Base-by-base conservation (phyloP, 768 basidiomycete species). In the Mycena galopus region DNA sequence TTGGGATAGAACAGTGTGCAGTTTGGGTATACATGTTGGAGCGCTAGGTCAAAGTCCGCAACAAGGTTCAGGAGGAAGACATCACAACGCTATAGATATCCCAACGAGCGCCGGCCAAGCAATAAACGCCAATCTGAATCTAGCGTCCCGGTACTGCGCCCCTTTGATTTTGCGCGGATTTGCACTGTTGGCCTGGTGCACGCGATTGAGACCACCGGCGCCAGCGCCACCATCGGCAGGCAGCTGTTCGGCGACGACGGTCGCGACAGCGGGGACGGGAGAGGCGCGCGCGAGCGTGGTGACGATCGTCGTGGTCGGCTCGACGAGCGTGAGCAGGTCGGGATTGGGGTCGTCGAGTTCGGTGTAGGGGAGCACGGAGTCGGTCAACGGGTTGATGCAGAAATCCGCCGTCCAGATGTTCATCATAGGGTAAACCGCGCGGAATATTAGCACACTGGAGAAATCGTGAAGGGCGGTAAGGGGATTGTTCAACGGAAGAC, bases 71-170 rank as follows among this genome's bases (percentile, higher is more conserved):
- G 44, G 30, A 29, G 5, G 50, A 50, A 25, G 32, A 70, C 21
- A 60, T 66, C 55, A 90, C 58, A 89, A 75, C 6, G 89, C 88
- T 86, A 91, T 86, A 39, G 87, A 85, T 55, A 90, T 79, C 2
- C 90, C 91, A 65, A 91, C 82, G 62, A 91, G 77, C 9, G 88
- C 84, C 37, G 90, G 89, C 88, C 89, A 90, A 27, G 88, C 78
- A 71, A 90, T 82, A 66, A 88, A 89, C 70, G 88, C 82, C 57
- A 89, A 70, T 12, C 84, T 79, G 77, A 89, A 88, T 73, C 84
- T 86, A 71, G 84, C 76, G 74, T 78, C 80, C 62, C 83, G 67
- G 37, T 39, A 62, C n/a, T 56, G 84, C 23, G 81, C 69, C 61
- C 83, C 77, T n/a, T n/a, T n/a, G n/a, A n/a, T n/a, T 23, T 75